Evolutionary conservation across 768 basidiomycete species (phyloP).

Genomic region (Trametes coccinea): DNA sequence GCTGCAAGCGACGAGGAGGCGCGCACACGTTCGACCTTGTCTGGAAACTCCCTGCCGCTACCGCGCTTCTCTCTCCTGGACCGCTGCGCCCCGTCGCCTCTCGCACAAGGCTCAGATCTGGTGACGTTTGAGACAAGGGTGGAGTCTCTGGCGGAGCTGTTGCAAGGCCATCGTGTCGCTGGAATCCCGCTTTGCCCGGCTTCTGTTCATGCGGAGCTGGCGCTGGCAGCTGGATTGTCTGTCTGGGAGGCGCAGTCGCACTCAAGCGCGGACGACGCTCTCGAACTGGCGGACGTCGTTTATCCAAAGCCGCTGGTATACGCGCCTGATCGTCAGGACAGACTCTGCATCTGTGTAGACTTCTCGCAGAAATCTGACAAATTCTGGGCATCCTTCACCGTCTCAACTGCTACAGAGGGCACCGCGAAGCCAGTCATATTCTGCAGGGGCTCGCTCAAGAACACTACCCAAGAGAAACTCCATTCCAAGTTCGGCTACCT

Average conservation of each 20-base stretch:
- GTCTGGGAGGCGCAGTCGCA: slow-evolving; percentile 34
- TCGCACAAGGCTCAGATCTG: not conserved
- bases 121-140: slow-evolving; percentile 57
- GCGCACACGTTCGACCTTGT: not conserved
- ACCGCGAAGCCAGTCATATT: slow-evolving; percentile 25
- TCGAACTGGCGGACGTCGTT: slow-evolving; percentile 44
- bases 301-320: slow-evolving; percentile 61
- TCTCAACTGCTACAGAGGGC: slow-evolving; percentile 36
- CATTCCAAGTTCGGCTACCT: slow-evolving; percentile 34
- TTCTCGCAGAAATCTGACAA: slow-evolving; percentile 36
- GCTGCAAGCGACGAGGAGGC: not conserved
- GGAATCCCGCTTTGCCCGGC: slow-evolving; percentile 54
- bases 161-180: slow-evolving; percentile 60
- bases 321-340: slow-evolving; percentile 35
- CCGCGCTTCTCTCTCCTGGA: not conserved
- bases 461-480: not conserved
- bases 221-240: slow-evolving; percentile 45
- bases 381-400: slow-evolving; percentile 43
- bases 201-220: slow-evolving; percentile 63
- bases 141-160: slow-evolving; percentile 41
- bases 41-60: slow-evolving; percentile 23
- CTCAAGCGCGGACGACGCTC: slow-evolving; percentile 33
- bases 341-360: slow-evolving; percentile 33
- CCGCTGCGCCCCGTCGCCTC: not conserved
- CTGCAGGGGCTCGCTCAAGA: slow-evolving; percentile 4